phyloP scores from a whole-genome alignment of 2,329 filamentous ascomycete genomes.

The Hansfordia pulvinata region DNA sequence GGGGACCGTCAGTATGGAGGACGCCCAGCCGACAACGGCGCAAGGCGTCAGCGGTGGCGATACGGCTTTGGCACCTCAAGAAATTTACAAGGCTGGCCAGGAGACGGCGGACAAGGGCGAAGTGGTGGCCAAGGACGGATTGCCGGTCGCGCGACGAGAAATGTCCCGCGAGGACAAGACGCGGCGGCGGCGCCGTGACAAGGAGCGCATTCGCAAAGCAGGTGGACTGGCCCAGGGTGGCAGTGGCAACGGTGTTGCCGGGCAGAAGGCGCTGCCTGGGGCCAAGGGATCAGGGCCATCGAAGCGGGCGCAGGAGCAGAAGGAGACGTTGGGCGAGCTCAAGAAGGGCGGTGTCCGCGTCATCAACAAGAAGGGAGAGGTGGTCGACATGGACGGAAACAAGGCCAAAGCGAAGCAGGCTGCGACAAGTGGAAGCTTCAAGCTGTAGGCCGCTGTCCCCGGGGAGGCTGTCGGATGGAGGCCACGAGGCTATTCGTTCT shows the following conservation, averaged over 20 bases:
- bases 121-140: conserved; percentile 61
- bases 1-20: conserved; percentile 88
- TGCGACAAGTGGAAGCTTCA: conserved; percentile 43
- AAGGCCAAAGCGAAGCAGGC: conserved; percentile 43
- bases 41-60: conserved; percentile 55
- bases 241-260: conserved; percentile 17
- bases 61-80: conserved; percentile 81
- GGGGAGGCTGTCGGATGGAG: no score
- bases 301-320: conserved; percentile 44
- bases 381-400: conserved; percentile 73
- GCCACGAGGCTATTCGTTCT: no score
- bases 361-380: conserved; percentile 78
- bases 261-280: conserved; percentile 32
- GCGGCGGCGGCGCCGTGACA: conserved; percentile 63
- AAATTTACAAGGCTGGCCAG: conserved; percentile 76
- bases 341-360: conserved; percentile 73
- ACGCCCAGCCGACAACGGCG: conserved; percentile 76
- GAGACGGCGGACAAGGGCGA: conserved; percentile 52
- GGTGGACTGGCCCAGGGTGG: no score
- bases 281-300: no score
- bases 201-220: conserved; percentile 69
- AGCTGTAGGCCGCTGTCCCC: conserved; percentile 42
- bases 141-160: conserved; percentile 70
- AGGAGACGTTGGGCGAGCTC: conserved; percentile 30
- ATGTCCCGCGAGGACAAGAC: conserved; percentile 79